phyloP scores from a whole-genome alignment of 495 filamentous ascomycete species.

The Entonaema liquescens region DNA sequence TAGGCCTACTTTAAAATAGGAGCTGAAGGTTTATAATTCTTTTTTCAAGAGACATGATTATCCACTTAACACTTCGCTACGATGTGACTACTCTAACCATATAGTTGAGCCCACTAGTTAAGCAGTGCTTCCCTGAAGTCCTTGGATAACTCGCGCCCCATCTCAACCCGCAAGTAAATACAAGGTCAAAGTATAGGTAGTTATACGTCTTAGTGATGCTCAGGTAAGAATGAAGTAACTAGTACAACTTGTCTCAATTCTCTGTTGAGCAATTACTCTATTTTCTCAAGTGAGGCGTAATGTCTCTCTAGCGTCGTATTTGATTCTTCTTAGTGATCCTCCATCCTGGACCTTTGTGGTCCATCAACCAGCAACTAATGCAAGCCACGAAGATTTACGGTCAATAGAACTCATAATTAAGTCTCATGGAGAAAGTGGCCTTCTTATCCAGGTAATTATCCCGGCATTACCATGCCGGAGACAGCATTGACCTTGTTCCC shows the following conservation, averaged over 20 bases:
- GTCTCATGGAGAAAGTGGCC: slow-evolving; percentile 5
- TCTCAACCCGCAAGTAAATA: background rate
- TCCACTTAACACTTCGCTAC: background rate
- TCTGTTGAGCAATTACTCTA: background rate
- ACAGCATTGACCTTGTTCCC: slow-evolving; percentile 9
- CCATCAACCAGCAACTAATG: background rate
- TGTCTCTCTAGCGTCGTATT: background rate
- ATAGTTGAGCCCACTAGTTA: too few species aligned
- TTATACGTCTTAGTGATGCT: background rate
- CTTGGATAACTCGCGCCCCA: background rate
- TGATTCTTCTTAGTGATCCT: background rate
- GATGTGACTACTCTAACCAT: too few species aligned
- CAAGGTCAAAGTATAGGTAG: background rate
- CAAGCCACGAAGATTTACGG: background rate
- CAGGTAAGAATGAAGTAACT: background rate
- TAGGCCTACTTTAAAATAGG: too few species aligned
- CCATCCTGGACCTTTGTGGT: background rate
- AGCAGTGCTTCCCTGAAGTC: too few species aligned
- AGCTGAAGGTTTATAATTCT: background rate
- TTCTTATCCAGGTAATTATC: slow-evolving; percentile 31
- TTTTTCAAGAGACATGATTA: background rate
- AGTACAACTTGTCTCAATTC: background rate
- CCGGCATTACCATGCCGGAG: slow-evolving; percentile 17
- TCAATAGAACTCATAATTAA: background rate
- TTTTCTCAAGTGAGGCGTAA: background rate